Base-by-base conservation (phyloP, 371 early-diverging fungal genomes). In the Mucor piriformis region DNA sequence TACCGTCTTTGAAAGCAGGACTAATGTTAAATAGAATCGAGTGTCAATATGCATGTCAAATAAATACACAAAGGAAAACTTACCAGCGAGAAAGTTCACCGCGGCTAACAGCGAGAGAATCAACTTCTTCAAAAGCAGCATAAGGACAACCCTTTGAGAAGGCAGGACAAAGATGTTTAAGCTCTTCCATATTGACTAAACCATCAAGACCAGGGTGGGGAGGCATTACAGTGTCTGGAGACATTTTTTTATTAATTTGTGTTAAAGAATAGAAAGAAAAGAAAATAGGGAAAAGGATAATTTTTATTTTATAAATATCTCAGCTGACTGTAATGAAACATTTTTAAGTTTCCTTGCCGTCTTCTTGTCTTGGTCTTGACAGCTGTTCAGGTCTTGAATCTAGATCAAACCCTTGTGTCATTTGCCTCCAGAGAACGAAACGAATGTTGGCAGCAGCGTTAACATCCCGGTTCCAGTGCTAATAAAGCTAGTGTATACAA, bases 81-180 rank as follows among this genome's bases (percentile, higher is more conserved):
- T 73, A 79, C 79, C 79, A 79, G 54, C 74, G 72, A 20, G 72
- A 73, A 15, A 76, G 57, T 34, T 79, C 79, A 27, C 66, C 72
- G 43, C 67, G 62, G 20, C 59, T 67, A 15, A 64, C 70, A 47
- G 71, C 66, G 35, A 67, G n/a, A 43, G 65, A 51, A 42, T 71
- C 61, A 10, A 60, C 66, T 58, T 72, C 70, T 42, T 79, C 69
- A 3, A 75, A 40, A 12, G 64, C 67, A 25, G 81, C 77, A 47
- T 77, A 80, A 44, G 81, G 81, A 44, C 81, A 80, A 8, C 81
- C 81, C 6, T 71, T 49, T 50, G 70, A 64, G 58, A 80, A 80
- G 27, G 81, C 81, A 61, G 81, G 81, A 16, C 81, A 80, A 47
- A 73, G 63, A 13, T 71, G 69, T 44, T 76, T 76, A 13, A 79